A percentile compares a stretch with the other conserved stretches of the same genome.
These are phyloP conservation scores for Leishmania guyanensis DNA, from an alignment of 208 protist genomes.

Conservation along the genomic window DNA sequence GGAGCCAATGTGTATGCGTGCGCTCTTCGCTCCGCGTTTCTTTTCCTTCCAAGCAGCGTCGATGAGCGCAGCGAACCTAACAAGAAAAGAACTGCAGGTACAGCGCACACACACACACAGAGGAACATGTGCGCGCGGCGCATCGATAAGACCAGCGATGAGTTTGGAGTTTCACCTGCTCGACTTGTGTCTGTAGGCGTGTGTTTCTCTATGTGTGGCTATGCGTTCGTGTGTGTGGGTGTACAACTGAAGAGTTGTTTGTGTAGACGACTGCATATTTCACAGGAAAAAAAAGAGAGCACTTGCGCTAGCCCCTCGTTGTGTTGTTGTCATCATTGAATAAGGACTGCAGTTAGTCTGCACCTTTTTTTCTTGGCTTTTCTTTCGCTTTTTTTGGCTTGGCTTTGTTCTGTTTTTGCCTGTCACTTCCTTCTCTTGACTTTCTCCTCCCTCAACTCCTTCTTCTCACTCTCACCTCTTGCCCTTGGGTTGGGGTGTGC, in stretches of 20 bases:
- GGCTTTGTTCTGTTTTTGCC: neutral
- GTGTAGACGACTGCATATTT: neutral
- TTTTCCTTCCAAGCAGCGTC: constrained; percentile 19
- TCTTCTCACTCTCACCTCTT: neutral
- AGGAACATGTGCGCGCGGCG: neutral
- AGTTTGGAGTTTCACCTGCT: neutral
- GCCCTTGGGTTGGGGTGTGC: neutral
- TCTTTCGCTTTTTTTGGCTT: neutral
- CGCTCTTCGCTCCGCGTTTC: neutral
- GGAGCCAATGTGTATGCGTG: constrained; percentile 29
- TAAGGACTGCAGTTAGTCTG: neutral
- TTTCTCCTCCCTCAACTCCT: neutral
- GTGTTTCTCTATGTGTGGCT: neutral
- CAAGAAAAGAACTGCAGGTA: constrained; percentile 41
- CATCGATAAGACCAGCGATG: neutral
- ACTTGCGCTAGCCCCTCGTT: neutral
- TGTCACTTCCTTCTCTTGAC: neutral
- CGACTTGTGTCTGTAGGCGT: neutral
- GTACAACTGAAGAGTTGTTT: neutral
- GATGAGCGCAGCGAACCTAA: constrained; percentile 41
- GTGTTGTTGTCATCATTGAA: neutral
- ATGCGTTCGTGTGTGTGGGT: neutral
- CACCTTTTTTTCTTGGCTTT: neutral
- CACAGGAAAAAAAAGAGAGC: neutral
- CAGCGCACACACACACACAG: constrained; percentile 2